Evolutionary conservation across 345 rosid genomes (phyloP).

Genomic region (Populus nigra): DNA sequence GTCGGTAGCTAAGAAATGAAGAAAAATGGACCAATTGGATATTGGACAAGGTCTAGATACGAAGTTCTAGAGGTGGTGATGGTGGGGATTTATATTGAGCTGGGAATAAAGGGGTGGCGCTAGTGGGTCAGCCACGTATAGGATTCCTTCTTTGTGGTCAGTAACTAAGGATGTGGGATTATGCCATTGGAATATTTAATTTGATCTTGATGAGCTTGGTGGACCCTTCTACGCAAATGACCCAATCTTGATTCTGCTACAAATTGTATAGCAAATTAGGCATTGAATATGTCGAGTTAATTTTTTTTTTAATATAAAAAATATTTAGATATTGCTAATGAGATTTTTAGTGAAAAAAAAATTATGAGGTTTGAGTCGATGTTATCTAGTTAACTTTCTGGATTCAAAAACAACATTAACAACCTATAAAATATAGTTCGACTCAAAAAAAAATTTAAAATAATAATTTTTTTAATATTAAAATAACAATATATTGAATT

Average conservation of each 20-base stretch:
- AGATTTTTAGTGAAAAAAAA: too few relatives aligned
- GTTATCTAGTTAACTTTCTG: fast-evolving
- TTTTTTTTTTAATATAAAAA: too few relatives aligned
- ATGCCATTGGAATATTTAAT: not conserved
- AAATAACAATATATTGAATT: too few relatives aligned
- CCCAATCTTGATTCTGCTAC: not conserved
- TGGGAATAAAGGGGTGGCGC: conserved; percentile 1
- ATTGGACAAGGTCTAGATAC: not conserved
- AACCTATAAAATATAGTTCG: too few relatives aligned
- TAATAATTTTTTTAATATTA: too few relatives aligned
- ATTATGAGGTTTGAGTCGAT: too few relatives aligned
- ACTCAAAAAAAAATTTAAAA: too few relatives aligned
- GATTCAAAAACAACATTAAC: too few relatives aligned
- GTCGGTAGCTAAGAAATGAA: not conserved
- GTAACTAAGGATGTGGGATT: conserved; percentile 8
- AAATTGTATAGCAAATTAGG: not conserved
- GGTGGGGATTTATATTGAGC: not conserved
- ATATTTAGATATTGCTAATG: too few relatives aligned
- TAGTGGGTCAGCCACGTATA: conserved; percentile 19
- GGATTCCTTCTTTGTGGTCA: conserved; percentile 11
- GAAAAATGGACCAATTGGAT: too few relatives aligned
- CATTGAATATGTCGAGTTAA: too few relatives aligned
- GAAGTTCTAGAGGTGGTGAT: not conserved
- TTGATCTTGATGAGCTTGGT: not conserved
- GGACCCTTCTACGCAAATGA: conserved; percentile 5